phyloP scores from a whole-genome alignment of 768 basidiomycete genomes.

The Russula vinacea region DNA sequence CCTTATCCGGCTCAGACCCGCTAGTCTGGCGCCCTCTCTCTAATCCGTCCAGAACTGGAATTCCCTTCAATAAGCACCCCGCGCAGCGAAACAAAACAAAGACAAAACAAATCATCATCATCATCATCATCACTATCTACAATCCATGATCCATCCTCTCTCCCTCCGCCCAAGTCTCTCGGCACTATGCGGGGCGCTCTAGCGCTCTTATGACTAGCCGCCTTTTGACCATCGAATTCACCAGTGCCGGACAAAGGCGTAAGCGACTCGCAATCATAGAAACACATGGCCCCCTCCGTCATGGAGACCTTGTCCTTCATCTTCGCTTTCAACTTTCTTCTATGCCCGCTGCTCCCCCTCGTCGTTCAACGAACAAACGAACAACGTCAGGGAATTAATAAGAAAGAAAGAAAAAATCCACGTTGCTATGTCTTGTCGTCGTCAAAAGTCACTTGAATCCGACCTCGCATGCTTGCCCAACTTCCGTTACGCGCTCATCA shows the following conservation, averaged over 20 bases:
- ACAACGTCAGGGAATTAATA: constrained; percentile 11
- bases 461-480: constrained; percentile 21
- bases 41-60: constrained; percentile 9
- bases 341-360: constrained; percentile 2
- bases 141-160: constrained; percentile 1
- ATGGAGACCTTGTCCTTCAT: constrained; percentile 2
- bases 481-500: constrained; percentile 29
- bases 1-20: constrained; percentile 27
- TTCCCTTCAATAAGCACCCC: constrained; percentile 23
- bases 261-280: constrained; percentile 3
- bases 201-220: constrained; percentile 24
- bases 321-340: neutral
- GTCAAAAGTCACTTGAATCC: neutral
- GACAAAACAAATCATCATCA: constrained; percentile 1
- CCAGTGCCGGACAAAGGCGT: neutral
- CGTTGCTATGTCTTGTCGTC: constrained; percentile 22
- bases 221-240: constrained; percentile 26
- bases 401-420: constrained; percentile 7
- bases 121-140: constrained; percentile 20
- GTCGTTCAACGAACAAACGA: constrained; percentile 2
- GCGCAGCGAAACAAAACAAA: neutral
- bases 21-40: constrained; percentile 14
- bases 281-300: constrained; percentile 1
- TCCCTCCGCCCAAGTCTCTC: constrained; percentile 11
- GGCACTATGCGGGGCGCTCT: constrained; percentile 25